Evolutionary conservation across 2,329 filamentous ascomycete species (phyloP), one percentile per base, ranked within the genome.

Genomic region (Epichloe bromicola): DNA sequence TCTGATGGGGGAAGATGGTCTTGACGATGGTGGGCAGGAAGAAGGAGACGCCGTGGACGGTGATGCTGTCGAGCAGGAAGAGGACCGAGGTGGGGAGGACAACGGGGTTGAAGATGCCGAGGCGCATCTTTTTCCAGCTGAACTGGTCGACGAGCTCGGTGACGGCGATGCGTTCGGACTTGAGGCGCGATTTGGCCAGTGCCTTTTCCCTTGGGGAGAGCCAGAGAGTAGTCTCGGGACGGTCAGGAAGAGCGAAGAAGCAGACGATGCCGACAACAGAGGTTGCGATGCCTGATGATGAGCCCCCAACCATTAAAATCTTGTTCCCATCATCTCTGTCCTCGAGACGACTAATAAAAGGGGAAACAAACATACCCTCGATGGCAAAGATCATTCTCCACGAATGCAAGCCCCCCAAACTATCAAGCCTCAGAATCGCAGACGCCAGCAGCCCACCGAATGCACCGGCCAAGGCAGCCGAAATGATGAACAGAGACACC

Each of bases 351-450:
- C 11, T 2, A 19, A 15, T n/a, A n/a, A 37, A 11, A 33, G 15
- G 7, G 17, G 34, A 36, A 36, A 33, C 11, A 19, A 40, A 50
- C 39, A 19, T 23, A 55, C 51, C 53, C 61, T 86, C 83, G n/a
- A 86, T 79, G 4, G 74, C 75, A 50, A 86, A 86, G 48, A 86
- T 84, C 81, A 85, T 85, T 7, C 82, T 70, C 83, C 83, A 87
- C 5, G 64, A 67, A 23, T 67, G 68, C 0, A 85, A 64, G 4
- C 68, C 62, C 6, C 80, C 82, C 50, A 85, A 75, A 45, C 69
- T 61, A 23, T 74, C 65, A 5, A 86, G 70, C 0, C 70, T 78
- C 8, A 85, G 67, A 46, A 86, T 86, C 0, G 68, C 83, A 1
- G 73, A 79, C 0, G 74, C 75, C 1, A 86, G 65, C 0, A 86